Evolutionary conservation across 108 stramenopile species (phyloP).

Genomic region (Cyclotella cryptica): DNA sequence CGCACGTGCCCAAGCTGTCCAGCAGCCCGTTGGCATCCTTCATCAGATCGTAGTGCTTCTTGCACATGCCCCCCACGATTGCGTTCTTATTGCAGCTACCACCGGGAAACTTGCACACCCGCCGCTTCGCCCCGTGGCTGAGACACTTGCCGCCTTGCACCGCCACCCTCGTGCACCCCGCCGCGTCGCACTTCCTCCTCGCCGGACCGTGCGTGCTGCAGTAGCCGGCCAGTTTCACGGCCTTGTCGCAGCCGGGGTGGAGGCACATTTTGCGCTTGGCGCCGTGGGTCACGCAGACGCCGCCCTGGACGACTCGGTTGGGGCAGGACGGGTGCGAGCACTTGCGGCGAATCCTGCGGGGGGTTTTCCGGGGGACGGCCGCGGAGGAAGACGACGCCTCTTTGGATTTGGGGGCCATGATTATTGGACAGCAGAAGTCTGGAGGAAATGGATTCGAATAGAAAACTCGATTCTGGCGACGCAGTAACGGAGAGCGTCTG

Average conservation of each 20-base stretch:
- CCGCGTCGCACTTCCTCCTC: constrained; percentile 33
- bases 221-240: constrained; percentile 49
- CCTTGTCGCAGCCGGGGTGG: constrained; percentile 41
- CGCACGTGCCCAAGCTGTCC: constrained; percentile 23
- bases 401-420: background rate
- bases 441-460: background rate
- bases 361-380: constrained; percentile 23
- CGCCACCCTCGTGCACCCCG: constrained; percentile 32
- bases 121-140: constrained; percentile 45
- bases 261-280: constrained; percentile 50
- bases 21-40: constrained; percentile 40
- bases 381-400: too few relatives aligned
- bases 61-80: constrained; percentile 57
- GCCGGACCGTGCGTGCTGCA: constrained; percentile 52
- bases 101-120: constrained; percentile 35
- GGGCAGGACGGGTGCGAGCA: constrained; percentile 37
- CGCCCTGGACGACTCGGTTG: constrained; percentile 59
- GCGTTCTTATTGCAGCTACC: constrained; percentile 51
- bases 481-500: too few relatives aligned
- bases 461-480: too few relatives aligned
- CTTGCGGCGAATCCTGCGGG: constrained; percentile 44
- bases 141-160: constrained; percentile 52
- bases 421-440: background rate
- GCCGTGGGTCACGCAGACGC: constrained; percentile 60
- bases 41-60: constrained; percentile 57